Conservation (phyloP, 2,329 filamentous ascomycete species). For the Penicillium sp. region DNA sequence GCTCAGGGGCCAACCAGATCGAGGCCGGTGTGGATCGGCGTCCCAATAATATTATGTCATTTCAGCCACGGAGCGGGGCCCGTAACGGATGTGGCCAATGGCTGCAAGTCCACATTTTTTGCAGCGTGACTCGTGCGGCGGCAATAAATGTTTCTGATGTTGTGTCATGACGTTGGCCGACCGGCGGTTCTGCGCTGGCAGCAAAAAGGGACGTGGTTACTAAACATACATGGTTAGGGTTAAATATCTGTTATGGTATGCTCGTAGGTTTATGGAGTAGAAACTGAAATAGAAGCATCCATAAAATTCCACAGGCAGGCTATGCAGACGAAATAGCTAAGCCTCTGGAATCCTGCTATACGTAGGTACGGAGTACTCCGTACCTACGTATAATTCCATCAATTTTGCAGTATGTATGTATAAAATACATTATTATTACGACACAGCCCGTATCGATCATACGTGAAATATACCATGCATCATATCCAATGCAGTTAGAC, state of each 20-base stretch:
- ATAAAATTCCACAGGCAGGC: neutral
- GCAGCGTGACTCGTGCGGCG: neutral
- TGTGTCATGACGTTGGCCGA: constrained; percentile 13
- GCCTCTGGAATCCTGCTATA: constrained; percentile 5
- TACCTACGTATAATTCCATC: constrained; percentile 7
- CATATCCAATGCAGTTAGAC: no score
- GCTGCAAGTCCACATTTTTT: neutral
- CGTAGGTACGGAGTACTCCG: neutral
- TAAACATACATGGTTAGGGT: no score
- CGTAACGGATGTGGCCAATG: constrained; percentile 1
- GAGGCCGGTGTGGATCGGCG: neutral
- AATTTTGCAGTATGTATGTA: neutral
- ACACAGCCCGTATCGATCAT: neutral
- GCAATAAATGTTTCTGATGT: neutral
- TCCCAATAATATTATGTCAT: constrained; percentile 11
- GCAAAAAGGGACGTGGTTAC: no score
- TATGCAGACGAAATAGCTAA: neutral
- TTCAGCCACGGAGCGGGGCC: constrained; percentile 5
- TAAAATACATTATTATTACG: neutral
- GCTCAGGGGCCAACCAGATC: neutral
- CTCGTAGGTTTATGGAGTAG: neutral
- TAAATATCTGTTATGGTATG: no score
- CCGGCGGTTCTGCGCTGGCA: no score
- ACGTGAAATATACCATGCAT: neutral
- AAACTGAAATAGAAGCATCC: neutral